Evolutionary conservation across 768 basidiomycete genomes (phyloP).

Genomic region (Lactarius indigo): DNA sequence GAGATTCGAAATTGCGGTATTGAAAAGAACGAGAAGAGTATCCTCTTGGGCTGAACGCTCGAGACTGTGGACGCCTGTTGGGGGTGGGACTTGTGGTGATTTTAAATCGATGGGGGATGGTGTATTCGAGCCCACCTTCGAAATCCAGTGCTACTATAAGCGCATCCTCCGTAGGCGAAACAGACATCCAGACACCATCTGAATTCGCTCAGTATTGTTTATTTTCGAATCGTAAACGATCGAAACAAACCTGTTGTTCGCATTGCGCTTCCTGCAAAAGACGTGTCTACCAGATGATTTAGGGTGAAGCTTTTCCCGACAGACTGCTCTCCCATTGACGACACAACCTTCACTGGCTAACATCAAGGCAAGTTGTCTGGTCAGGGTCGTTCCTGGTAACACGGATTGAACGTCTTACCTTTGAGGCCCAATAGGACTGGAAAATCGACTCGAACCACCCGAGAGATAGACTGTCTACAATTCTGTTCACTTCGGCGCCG

Average conservation of each 20-base stretch:
- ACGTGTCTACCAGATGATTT: not conserved
- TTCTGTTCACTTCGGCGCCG: conserved; percentile 54
- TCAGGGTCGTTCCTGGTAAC: not conserved
- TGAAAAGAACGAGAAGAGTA: not conserved
- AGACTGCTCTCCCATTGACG: not conserved
- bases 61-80: conserved; percentile 54
- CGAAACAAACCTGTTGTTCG: conserved; percentile 44
- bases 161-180: conserved; percentile 51
- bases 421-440: conserved; percentile 50
- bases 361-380: not conserved
- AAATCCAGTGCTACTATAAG: conserved; percentile 60
- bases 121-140: conserved; percentile 40
- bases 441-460: conserved; percentile 65
- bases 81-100: not conserved
- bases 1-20: conserved; percentile 39
- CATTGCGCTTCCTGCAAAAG: conserved; percentile 21
- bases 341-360: conserved; percentile 56
- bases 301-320: not conserved
- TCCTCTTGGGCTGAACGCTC: conserved; percentile 56
- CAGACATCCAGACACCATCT: conserved; percentile 65
- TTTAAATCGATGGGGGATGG: not conserved
- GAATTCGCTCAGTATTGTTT: not conserved
- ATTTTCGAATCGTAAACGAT: not conserved
- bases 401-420: conserved; percentile 33
- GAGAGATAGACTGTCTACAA: conserved; percentile 39